Evolutionary conservation across 148 eudicot genomes (phyloP).

Genomic region (Oxyria digyna): DNA sequence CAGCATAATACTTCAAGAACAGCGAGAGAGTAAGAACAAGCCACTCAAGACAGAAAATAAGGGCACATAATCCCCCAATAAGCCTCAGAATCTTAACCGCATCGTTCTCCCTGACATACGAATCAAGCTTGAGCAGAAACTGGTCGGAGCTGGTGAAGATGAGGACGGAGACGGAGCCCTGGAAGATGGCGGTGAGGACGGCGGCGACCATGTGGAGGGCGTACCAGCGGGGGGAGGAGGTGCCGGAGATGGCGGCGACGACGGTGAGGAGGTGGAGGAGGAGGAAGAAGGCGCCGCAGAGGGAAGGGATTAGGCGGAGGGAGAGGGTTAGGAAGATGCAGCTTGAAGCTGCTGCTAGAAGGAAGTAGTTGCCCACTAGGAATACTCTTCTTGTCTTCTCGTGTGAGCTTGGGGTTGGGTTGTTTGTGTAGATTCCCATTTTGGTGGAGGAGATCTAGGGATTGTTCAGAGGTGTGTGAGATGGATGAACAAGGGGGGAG

Average conservation of each 20-base stretch:
- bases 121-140: constrained; percentile 28
- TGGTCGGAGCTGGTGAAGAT: constrained; percentile 31
- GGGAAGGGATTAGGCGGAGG: constrained; percentile 50
- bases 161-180: constrained; percentile 44
- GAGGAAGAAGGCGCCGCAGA: constrained; percentile 41
- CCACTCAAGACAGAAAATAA: constrained; percentile 39
- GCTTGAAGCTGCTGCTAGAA: constrained; percentile 41
- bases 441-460: too few relatives aligned
- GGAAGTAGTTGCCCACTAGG: constrained; percentile 39
- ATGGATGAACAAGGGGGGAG: too few relatives aligned
- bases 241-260: constrained; percentile 29
- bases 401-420: neutral
- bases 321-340: constrained; percentile 61
- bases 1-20: constrained; percentile 25
- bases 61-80: constrained; percentile 32
- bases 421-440: neutral
- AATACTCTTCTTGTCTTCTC: constrained; percentile 14
- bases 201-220: constrained; percentile 50
- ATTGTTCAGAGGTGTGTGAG: too few relatives aligned
- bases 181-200: constrained; percentile 48
- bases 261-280: constrained; percentile 45
- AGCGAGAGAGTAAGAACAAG: constrained; percentile 32
- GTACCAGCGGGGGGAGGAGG: constrained; percentile 20
- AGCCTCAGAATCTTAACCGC: constrained; percentile 34
- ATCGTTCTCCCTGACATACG: constrained; percentile 40